These are phyloP conservation scores for Carex arenaria DNA, from an alignment of 202 grass and related monocot species.

Conservation along the genomic window DNA sequence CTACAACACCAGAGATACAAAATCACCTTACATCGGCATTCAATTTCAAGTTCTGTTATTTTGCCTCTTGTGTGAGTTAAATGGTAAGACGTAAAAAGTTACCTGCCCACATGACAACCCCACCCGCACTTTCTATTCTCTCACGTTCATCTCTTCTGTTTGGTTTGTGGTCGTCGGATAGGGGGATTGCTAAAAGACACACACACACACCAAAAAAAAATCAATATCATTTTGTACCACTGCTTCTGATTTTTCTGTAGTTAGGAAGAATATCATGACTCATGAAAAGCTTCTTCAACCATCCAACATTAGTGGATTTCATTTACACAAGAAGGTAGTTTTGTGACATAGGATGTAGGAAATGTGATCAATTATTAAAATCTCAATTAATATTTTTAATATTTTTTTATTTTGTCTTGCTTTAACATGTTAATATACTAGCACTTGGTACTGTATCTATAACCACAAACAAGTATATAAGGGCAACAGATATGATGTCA, in stretches of 20 bases:
- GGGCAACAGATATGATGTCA: neutral
- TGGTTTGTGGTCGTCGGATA: constrained; percentile 86
- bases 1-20: constrained; percentile 32
- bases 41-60: neutral
- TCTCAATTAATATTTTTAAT: neutral
- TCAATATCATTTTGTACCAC: constrained; percentile 26
- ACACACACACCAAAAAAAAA: constrained; percentile 5
- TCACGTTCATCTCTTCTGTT: constrained; percentile 83
- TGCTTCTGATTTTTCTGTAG: neutral
- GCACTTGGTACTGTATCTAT: neutral
- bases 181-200: constrained; percentile 59
- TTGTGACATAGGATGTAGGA: neutral
- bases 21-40: constrained; percentile 27
- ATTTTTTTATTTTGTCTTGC: neutral
- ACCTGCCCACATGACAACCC: constrained; percentile 72
- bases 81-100: constrained; percentile 3
- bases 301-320: neutral
- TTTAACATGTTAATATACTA: neutral
- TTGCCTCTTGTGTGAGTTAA: neutral
- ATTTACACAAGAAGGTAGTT: neutral
- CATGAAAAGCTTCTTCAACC: neutral
- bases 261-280: neutral
- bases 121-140: constrained; percentile 83
- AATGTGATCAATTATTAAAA: neutral
- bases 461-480: neutral